Conservation (phyloP, 1,284 basidiomycete species). For the Ustilago xerochloae region DNA sequence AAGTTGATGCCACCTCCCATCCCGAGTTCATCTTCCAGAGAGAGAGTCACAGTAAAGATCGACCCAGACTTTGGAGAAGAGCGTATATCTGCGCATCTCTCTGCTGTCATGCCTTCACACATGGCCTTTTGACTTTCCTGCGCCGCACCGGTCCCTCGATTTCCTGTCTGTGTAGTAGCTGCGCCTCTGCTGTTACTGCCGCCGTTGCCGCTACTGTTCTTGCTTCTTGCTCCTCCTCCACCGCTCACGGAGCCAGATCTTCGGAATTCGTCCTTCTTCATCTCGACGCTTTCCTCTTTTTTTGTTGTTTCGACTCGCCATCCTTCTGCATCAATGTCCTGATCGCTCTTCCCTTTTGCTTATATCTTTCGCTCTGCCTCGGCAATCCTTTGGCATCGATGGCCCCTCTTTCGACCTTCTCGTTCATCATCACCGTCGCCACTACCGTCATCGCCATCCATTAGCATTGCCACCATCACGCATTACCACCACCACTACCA, state of each 20-base stretch:
- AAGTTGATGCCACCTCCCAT: slow-evolving; percentile 7
- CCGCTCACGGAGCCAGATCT: slow-evolving; percentile 20
- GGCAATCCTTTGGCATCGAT: neutral
- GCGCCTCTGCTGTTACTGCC: neutral
- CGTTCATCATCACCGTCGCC: neutral
- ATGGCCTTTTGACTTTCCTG: too few relatives aligned
- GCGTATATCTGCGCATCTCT: too few relatives aligned
- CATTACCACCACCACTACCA: neutral
- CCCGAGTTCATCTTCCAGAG: neutral
- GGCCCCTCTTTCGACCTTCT: neutral
- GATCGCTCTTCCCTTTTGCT: neutral
- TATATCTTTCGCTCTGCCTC: slow-evolving; percentile 7
- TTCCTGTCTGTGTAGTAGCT: neutral
- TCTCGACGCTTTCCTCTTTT: neutral
- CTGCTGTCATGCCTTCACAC: neutral
- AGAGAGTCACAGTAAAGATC: too few relatives aligned
- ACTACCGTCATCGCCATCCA: neutral
- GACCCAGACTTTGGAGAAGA: too few relatives aligned
- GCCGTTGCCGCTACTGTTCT: neutral
- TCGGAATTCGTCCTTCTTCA: slow-evolving; percentile 27
- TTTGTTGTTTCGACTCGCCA: neutral
- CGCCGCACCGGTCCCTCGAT: neutral
- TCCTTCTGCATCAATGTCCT: neutral
- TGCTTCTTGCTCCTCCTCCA: neutral
- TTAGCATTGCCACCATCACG: neutral